Percentiles rank a stretch among this genome's conserved stretches.
Conservation (phyloP, 352 stramenopile species). For the Elongisporangium undulatum region DNA sequence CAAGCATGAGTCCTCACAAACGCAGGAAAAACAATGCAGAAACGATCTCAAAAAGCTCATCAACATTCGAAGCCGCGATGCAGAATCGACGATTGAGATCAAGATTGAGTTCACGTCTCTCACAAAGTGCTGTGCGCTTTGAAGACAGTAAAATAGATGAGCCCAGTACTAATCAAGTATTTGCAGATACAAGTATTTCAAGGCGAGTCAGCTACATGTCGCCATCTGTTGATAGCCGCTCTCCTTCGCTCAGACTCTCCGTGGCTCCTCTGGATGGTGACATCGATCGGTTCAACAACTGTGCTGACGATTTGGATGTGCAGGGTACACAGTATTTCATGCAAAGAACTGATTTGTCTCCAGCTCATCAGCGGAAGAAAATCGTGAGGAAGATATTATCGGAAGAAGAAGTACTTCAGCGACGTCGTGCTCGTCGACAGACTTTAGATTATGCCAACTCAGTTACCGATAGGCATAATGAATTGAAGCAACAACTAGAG, state of each 20-base stretch:
- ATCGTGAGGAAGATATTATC: constrained; percentile 33
- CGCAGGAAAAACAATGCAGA: neutral
- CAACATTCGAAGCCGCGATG: constrained; percentile 8
- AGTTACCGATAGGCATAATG: neutral
- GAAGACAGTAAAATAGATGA: neutral
- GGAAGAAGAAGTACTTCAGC: constrained; percentile 21
- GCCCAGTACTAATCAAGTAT: neutral
- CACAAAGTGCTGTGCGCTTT: neutral
- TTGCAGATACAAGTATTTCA: neutral
- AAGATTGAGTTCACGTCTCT: neutral
- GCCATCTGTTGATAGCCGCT: neutral
- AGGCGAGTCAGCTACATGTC: neutral
- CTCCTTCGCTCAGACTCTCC: neutral
- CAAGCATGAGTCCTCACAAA: neutral
- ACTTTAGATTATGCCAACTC: neutral
- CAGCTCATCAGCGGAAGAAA: constrained; percentile 15
- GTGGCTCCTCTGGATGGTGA: neutral
- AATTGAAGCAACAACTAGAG: neutral
- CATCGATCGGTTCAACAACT: neutral
- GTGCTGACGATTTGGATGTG: neutral
- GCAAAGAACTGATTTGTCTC: neutral
- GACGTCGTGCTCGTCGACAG: constrained; percentile 1
- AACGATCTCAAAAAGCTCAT: constrained; percentile 1
- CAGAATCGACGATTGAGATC: neutral
- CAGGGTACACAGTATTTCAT: neutral